Percentiles rank a stretch among this genome's conserved stretches.
These are phyloP conservation scores for Leucocoprinus sp. DNA, from an alignment of 768 basidiomycete genomes.

Conservation along the genomic window DNA sequence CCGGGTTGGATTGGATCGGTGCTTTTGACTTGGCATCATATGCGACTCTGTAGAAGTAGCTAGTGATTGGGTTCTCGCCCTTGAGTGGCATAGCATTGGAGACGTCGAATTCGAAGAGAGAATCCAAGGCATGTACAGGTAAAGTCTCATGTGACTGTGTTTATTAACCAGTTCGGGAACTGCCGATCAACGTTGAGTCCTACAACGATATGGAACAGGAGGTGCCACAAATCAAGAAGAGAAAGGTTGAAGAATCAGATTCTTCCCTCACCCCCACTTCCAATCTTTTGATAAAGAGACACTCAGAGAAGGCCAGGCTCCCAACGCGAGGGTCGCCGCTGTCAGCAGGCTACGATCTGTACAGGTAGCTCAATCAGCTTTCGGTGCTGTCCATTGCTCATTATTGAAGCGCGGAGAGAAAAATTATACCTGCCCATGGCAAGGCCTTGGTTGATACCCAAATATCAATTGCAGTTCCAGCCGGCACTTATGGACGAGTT, in stretches of 20 bases:
- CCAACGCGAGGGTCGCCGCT: constrained; percentile 83
- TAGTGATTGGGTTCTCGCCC: constrained; percentile 17
- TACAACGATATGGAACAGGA: constrained; percentile 15
- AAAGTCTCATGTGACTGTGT: constrained; percentile 15
- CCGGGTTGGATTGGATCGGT: not conserved
- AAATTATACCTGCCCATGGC: constrained; percentile 77
- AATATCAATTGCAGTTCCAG: constrained; percentile 87
- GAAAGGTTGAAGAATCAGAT: constrained; percentile 40
- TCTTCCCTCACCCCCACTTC: constrained; percentile 30
- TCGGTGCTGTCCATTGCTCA: constrained; percentile 5
- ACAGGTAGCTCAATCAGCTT: constrained; percentile 45
- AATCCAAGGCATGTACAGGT: not conserved
- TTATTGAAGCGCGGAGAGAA: constrained; percentile 66
- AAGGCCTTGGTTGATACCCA: constrained; percentile 91
- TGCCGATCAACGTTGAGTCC: constrained; percentile 31
- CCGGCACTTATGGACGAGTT: constrained; percentile 92
- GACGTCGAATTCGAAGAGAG: not conserved
- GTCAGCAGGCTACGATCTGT: constrained; percentile 93
- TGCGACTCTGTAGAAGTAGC: constrained; percentile 14
- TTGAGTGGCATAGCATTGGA: constrained; percentile 14
- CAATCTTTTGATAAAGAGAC: constrained; percentile 74
- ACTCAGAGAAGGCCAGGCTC: constrained; percentile 71
- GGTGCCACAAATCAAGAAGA: constrained; percentile 43
- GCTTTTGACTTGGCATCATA: not conserved
- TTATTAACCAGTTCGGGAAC: constrained; percentile 17